phyloP scores from a whole-genome alignment of 345 rosid genomes.

The Gynandropsis gynandra region DNA sequence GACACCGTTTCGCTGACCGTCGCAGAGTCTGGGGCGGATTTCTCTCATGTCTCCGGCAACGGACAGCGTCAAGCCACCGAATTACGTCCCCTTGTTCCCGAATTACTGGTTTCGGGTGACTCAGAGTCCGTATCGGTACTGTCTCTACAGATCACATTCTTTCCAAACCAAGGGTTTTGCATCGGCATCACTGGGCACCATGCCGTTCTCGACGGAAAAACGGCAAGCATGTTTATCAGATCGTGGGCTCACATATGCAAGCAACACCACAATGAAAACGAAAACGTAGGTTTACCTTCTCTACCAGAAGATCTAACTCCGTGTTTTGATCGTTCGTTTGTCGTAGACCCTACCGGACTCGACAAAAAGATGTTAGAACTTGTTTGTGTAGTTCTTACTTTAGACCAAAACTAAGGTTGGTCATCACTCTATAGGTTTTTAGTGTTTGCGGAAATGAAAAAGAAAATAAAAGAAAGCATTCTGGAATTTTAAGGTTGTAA shows the following conservation, averaged over 20 bases:
- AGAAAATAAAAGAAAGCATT: too few species aligned
- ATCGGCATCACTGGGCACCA: conserved; percentile 26
- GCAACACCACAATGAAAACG: neutral
- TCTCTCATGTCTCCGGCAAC: conserved; percentile 20
- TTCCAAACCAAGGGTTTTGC: conserved; percentile 29
- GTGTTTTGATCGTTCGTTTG: conserved; percentile 17
- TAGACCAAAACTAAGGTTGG: too few species aligned
- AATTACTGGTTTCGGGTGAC: conserved; percentile 11
- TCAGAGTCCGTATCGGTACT: conserved; percentile 9
- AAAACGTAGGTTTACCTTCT: neutral
- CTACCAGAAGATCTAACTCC: conserved; percentile 22
- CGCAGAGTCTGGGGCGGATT: conserved; percentile 21
- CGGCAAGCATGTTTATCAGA: conserved; percentile 23
- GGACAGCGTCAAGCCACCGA: conserved; percentile 2
- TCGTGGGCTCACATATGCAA: conserved; percentile 34
- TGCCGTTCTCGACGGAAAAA: conserved; percentile 25
- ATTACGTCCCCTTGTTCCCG: conserved; percentile 22
- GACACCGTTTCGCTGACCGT: conserved; percentile 29
- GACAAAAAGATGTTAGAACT: conserved; percentile 21
- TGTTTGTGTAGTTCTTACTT: too few species aligned
- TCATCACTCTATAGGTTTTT: too few species aligned
- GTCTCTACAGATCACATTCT: conserved; percentile 31
- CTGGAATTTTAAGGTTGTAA: too few species aligned
- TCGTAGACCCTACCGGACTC: conserved; percentile 19
- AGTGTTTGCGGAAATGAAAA: too few species aligned